A percentile compares a stretch with the other conserved stretches of the same genome.
These are phyloP conservation scores for Beauveria rudraprayagi DNA, from an alignment of 2,329 filamentous ascomycete species.

Conservation along the genomic window DNA sequence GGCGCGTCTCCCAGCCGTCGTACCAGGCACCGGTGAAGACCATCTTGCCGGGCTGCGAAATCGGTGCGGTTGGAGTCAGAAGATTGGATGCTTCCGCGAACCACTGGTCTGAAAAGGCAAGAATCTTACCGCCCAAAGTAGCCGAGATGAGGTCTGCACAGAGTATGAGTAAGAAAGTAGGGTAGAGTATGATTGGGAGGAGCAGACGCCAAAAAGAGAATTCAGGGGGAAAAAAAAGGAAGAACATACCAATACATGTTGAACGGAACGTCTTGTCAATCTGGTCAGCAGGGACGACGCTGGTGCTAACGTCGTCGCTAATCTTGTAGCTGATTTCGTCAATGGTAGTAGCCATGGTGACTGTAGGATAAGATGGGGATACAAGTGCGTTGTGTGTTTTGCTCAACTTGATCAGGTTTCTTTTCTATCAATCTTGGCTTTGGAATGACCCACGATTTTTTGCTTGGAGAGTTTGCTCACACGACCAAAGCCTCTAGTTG, in stretches of 20 bases:
- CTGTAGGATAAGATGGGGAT: not conserved
- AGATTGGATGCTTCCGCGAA: constrained; percentile 60
- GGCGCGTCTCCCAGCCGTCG: constrained; percentile 61
- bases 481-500: not conserved
- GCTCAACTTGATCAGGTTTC: not conserved
- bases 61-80: constrained; percentile 54
- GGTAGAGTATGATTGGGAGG: not conserved
- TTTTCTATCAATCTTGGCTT: not conserved
- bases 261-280: constrained; percentile 57
- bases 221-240: not conserved
- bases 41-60: constrained; percentile 58
- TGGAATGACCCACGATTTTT: not conserved
- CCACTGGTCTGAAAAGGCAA: constrained; percentile 61
- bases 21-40: constrained; percentile 64
- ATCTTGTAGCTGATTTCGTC: constrained; percentile 47
- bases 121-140: constrained; percentile 53
- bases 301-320: constrained; percentile 41
- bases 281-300: constrained; percentile 39
- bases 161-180: not conserved
- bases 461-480: not conserved
- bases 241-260: constrained; percentile 48
- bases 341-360: constrained; percentile 27
- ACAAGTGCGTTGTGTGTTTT: not conserved
- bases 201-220: too few relatives aligned
- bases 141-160: constrained; percentile 51